These are phyloP conservation scores for Penstemon barbatus DNA, from an alignment of 257 asterid species.

Conservation along the genomic window DNA sequence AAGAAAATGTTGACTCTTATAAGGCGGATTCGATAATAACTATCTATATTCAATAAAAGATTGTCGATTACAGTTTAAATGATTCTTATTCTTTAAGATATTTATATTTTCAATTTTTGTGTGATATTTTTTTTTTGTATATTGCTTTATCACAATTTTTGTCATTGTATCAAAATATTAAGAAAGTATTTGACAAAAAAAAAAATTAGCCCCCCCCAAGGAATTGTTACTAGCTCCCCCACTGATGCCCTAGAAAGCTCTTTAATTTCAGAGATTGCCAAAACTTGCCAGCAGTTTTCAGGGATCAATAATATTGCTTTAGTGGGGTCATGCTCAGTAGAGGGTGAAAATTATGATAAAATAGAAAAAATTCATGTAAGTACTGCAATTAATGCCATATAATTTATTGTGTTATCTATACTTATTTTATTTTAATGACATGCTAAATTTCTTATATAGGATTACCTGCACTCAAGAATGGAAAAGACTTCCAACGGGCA, in stretches of 20 bases:
- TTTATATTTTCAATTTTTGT: too few species aligned
- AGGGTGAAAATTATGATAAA: slow-evolving; percentile 58
- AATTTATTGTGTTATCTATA: slow-evolving; percentile 9
- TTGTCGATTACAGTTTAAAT: too few species aligned
- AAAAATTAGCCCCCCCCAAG: too few species aligned
- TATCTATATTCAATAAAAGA: too few species aligned
- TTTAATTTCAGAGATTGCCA: slow-evolving; percentile 72
- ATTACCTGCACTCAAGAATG: slow-evolving; percentile 65
- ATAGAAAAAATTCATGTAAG: slow-evolving; percentile 74
- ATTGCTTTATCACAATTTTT: too few species aligned
- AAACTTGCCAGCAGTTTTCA: slow-evolving; percentile 56
- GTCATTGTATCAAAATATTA: too few species aligned
- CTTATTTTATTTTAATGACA: slow-evolving; percentile 12
- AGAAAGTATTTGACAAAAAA: too few species aligned
- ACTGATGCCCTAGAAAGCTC: slow-evolving; percentile 74
- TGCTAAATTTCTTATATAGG: slow-evolving; percentile 44
- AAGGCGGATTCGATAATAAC: too few species aligned
- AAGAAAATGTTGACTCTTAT: too few species aligned
- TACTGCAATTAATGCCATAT: slow-evolving; percentile 18
- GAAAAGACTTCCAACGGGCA: slow-evolving; percentile 45
- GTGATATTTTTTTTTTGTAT: too few species aligned
- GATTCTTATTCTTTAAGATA: too few species aligned
- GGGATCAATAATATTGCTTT: slow-evolving; percentile 58
- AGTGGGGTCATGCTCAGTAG: slow-evolving; percentile 68
- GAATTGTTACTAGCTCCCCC: too few species aligned